Base-by-base conservation (phyloP, 306 rosid genomes). In the Morella rubra region DNA sequence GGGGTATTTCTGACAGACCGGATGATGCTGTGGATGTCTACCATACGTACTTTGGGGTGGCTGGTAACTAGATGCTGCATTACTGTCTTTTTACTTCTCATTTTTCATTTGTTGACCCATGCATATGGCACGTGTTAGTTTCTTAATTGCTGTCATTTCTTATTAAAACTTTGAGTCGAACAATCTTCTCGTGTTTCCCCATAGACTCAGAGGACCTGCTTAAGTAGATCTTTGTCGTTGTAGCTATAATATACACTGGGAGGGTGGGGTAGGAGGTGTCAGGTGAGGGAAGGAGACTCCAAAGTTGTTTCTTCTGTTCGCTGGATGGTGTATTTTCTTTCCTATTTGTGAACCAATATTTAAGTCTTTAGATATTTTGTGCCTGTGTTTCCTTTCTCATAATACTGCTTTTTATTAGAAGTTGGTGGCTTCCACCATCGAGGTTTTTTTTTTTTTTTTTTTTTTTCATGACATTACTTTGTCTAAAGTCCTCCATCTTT, bases 1-100 rank as follows among this genome's bases (percentile, higher is more conserved):
- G 99, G 71, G 99, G 97, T 76, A 95, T 91, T 82, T 95, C 99
- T 24, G 97, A 95, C 75, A 90, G 97, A 81, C 99, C 97, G 41
- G 92, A 95, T 77, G 99, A 89, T 86, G 97, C 96, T 2, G 97
- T 91, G 72, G 99, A 95, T 82, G 90, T 93, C 74, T 95, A 79
- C 74, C 97, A 92, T 72, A 92, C 97, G 5, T 95, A 84, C 87
- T 95, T 95, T 13, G 97, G 97, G 47, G 90, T 95, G 67, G 97
- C 97, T 12, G 98, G 99, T 95, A 82, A 45, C 37, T 15, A 59
- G 55, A 71, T 72, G 62, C 56, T 69, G 18, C 59, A 40, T 18
- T 81, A 52, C 74, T 72, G 22, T 32, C 40, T 7, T 75, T 61
- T 13, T 12, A 14, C 10, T 5, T 20, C 65, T 61, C 15, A 8